Evolutionary conservation across 73 alveolate genomes (phyloP).

Genomic region (Stentor coeruleus): DNA sequence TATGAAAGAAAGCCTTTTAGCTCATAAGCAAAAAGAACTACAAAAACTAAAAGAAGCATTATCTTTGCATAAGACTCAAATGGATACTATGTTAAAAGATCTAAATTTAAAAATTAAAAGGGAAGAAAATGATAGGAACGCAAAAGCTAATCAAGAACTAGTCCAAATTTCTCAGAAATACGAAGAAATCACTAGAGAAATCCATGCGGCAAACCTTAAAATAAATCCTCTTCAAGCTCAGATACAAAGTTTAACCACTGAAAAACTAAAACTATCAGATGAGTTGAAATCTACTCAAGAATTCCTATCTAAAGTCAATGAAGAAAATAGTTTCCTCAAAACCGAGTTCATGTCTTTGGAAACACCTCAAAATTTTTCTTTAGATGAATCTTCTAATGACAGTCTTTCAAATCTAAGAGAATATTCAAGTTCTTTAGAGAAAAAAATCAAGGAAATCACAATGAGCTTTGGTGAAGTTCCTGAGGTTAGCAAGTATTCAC

Average conservation of each 20-base stretch:
- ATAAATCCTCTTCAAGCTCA: not conserved
- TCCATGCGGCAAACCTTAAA: not conserved
- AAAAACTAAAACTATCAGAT: not conserved
- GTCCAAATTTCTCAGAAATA: not conserved
- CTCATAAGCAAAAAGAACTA: constrained; percentile 11
- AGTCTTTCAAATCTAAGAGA: not conserved
- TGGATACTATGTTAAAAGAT: not conserved
- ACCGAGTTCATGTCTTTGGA: not conserved
- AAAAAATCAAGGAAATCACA: not conserved
- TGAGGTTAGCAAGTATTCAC: not conserved
- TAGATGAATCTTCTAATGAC: not conserved
- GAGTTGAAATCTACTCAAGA: not conserved
- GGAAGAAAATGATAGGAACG: not conserved
- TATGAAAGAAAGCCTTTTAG: constrained; percentile 8
- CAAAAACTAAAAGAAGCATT: not conserved
- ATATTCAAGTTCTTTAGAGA: not conserved
- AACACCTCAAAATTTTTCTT: not conserved
- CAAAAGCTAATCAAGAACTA: not conserved
- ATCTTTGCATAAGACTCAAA: not conserved
- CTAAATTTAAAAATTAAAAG: too few relatives aligned
- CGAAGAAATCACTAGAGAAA: not conserved
- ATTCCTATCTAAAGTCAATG: too few relatives aligned
- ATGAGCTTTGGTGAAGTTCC: too few relatives aligned
- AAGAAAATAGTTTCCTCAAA: not conserved
- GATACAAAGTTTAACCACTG: not conserved